Conservation (phyloP, 371 early-diverging fungal species). For the Lichtheimia hyalospora region DNA sequence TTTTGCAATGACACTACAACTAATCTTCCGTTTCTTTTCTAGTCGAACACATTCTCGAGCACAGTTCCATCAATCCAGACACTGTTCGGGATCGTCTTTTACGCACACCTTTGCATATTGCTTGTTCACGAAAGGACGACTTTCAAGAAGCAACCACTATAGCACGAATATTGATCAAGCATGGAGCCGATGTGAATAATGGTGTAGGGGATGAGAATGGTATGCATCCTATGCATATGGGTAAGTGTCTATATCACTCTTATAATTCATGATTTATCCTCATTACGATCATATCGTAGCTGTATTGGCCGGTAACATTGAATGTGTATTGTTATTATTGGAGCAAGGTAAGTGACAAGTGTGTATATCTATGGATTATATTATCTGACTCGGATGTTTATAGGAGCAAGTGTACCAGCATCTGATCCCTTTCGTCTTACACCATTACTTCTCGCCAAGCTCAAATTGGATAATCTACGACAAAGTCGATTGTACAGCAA, state of each 20-base stretch:
- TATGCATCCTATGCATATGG: constrained; percentile 48
- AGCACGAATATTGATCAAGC: constrained; percentile 32
- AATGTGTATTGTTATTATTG: constrained; percentile 45
- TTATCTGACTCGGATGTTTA: constrained; percentile 10
- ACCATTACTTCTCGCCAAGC: constrained; percentile 44
- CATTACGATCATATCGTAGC: constrained; percentile 30
- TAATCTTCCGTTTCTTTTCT: background rate
- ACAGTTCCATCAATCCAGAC: constrained; percentile 31
- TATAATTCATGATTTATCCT: no score
- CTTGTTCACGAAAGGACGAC: constrained; percentile 43
- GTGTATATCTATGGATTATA: background rate
- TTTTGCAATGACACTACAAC: background rate
- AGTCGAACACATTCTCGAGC: constrained; percentile 33
- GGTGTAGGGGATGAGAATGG: constrained; percentile 51
- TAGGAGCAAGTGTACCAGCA: constrained; percentile 46
- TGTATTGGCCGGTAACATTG: constrained; percentile 45
- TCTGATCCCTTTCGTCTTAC: constrained; percentile 50
- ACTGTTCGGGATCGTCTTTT: constrained; percentile 42
- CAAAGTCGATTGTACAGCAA: constrained; percentile 15
- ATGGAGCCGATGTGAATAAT: constrained; percentile 50
- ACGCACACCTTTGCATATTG: constrained; percentile 49
- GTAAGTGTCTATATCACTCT: constrained; percentile 25
- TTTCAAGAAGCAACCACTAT: constrained; percentile 29
- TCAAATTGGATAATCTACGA: constrained; percentile 46
- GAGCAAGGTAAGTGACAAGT: constrained; percentile 34